phyloP scores from a whole-genome alignment of 768 basidiomycete genomes.

The Mycena crocata region DNA sequence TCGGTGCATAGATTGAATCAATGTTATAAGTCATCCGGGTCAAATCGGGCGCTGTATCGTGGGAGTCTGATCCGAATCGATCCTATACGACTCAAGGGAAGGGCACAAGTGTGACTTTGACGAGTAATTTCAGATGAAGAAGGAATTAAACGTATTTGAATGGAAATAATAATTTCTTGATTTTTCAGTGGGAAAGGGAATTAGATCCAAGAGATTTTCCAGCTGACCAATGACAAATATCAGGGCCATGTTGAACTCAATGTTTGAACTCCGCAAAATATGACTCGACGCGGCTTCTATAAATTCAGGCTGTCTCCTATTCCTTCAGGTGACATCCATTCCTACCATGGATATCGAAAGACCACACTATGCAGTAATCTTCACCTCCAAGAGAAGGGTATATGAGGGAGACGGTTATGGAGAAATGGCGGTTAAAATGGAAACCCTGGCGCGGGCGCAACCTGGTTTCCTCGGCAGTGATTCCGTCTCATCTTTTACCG shows the following conservation, averaged over 20 bases:
- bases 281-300: no score
- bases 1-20: no score
- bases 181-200: no score
- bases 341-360: not conserved
- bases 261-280: no score
- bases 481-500: slow-evolving; percentile 10
- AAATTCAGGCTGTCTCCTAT: not conserved
- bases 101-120: slow-evolving; percentile 10
- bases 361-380: slow-evolving; percentile 28
- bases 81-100: slow-evolving; percentile 22
- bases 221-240: no score
- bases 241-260: no score
- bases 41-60: slow-evolving; percentile 17
- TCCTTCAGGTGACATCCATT: not conserved
- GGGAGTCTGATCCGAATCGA: slow-evolving; percentile 30
- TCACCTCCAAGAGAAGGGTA: slow-evolving; percentile 19
- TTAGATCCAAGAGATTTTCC: no score
- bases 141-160: not conserved
- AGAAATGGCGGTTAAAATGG: slow-evolving; percentile 24
- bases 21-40: slow-evolving; percentile 25
- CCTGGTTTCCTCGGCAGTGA: slow-evolving; percentile 25
- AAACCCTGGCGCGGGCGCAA: slow-evolving; percentile 17
- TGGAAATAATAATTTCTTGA: not conserved
- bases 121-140: slow-evolving; percentile 20
- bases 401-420: slow-evolving; percentile 24